Evolutionary conservation across 805 yeast species (phyloP), one percentile per base, ranked within the genome.

Genomic region (Wickerhamiella domercqiae): DNA sequence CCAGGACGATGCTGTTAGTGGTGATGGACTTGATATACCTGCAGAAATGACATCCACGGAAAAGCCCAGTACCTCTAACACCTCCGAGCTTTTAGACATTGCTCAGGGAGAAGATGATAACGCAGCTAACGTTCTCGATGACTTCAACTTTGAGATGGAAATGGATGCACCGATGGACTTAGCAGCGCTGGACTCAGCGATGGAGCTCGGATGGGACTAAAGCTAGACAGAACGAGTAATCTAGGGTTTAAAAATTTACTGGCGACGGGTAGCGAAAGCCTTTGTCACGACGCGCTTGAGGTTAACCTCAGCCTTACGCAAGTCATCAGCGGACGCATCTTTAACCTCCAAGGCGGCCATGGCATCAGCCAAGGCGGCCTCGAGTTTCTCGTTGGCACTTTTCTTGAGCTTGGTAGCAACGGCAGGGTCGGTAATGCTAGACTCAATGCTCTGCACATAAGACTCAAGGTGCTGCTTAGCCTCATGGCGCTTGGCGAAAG

Each of bases 211-310:
- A 13, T 48, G 47, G 47, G 44, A 47, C n/a, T 46, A 34, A 20
- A 3, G 26, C 26, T 24, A 24, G 13, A 24, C 26, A 13, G 26
- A 24, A 24, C 26, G 26, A 24, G 13, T 9, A 9, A 13, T 9
- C 9, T 24, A 9, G 26, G 26, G 26, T 24, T 13, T 7, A 15
- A 20, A 6, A 15, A 14, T 35, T 44, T 44, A 46, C 47, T 47
- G 44, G 39, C 52, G 45, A 75, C 95, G 95, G 67, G 95, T 74
- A 57, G 95, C 80, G 84, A 86, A 81, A 66, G 96, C 96, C 75
- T 84, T 87, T 75, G 95, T 87, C 66, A 87, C 96, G 62, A 87
- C 95, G 70, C 98, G 82, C 84, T 90, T 90, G 67, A 90, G 81
- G 67, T 84, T 78, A 66, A 90, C 83, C 76, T 90, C 97, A 62